Evolutionary conservation across 75 land plant species (phyloP).

Genomic region (Pseudotsuga menziesii): DNA sequence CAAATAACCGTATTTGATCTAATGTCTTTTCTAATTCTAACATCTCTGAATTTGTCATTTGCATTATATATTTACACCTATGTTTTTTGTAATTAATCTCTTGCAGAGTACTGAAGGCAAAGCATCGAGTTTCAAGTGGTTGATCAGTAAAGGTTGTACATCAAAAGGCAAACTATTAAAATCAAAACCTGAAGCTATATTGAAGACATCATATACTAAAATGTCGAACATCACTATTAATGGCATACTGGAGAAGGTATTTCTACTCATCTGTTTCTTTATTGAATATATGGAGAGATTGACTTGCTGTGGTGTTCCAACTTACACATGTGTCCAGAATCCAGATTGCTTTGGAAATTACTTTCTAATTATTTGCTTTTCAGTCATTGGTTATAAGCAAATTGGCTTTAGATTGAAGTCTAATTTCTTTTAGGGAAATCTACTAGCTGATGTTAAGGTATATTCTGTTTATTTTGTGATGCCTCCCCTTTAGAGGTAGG

Average conservation of each 20-base stretch:
- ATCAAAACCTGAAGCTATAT: background rate
- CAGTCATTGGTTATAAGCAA: background rate
- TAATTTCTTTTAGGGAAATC: too few relatives aligned
- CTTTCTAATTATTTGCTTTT: background rate
- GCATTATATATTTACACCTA: constrained; percentile 15
- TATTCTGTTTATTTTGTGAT: too few relatives aligned
- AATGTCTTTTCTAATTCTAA: background rate
- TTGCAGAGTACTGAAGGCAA: constrained; percentile 30
- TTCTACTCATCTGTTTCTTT: background rate
- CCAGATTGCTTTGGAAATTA: background rate
- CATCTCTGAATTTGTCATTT: constrained; percentile 23
- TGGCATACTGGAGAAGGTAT: constrained; percentile 70
- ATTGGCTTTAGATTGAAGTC: background rate
- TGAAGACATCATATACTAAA: constrained; percentile 17
- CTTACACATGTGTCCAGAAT: background rate
- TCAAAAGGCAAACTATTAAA: background rate
- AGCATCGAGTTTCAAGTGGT: constrained; percentile 11
- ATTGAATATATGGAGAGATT: background rate
- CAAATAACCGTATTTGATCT: background rate
- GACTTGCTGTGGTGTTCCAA: background rate
- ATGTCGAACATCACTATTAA: constrained; percentile 62
- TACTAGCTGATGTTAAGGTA: too few relatives aligned
- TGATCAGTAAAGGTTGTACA: background rate
- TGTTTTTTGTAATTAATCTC: constrained; percentile 17
- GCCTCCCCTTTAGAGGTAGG: background rate